A percentile compares a stretch with the other conserved stretches of the same genome.
phyloP scores from a whole-genome alignment of 129 eudicot genomes.

The Artemisia argyi region DNA sequence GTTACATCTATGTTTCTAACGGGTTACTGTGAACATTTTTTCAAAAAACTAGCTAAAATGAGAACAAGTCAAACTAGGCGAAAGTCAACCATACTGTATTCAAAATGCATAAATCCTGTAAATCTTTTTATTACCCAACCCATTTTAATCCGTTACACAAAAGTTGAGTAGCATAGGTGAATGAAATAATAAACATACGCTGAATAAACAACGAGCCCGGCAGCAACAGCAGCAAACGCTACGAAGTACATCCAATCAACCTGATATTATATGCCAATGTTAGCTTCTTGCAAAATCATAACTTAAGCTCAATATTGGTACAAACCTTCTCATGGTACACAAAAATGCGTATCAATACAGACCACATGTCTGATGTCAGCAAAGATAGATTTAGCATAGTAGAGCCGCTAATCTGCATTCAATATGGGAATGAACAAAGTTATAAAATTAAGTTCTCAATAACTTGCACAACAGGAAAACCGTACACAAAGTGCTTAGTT shows the following conservation, averaged over 20 bases:
- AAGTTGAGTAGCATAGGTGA: not conserved
- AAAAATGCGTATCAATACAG: slow-evolving; percentile 83
- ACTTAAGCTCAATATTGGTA: slow-evolving; percentile 6
- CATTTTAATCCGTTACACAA: not conserved
- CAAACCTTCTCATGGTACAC: slow-evolving; percentile 82
- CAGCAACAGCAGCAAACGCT: slow-evolving; percentile 75
- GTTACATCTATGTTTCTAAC: not conserved
- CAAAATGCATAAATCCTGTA: not conserved
- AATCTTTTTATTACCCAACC: not conserved
- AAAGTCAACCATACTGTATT: not conserved
- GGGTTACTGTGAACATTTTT: not conserved
- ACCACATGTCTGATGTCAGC: slow-evolving; percentile 96
- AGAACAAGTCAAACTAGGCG: not conserved
- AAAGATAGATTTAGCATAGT: slow-evolving; percentile 86
- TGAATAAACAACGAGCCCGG: slow-evolving; percentile 80
- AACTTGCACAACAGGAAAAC: not conserved
- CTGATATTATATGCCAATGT: slow-evolving; percentile 37
- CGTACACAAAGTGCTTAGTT: not conserved
- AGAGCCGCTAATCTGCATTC: slow-evolving; percentile 79
- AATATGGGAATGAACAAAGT: slow-evolving; percentile 1
- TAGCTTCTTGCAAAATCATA: slow-evolving; percentile 7
- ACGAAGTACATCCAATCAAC: slow-evolving; percentile 90
- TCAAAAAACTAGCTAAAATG: not conserved
- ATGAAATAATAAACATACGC: slow-evolving; percentile 44
- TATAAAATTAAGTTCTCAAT: not conserved